These are phyloP conservation scores for Euphorbia peplus DNA, from an alignment of 345 rosid species.

Conservation along the genomic window DNA sequence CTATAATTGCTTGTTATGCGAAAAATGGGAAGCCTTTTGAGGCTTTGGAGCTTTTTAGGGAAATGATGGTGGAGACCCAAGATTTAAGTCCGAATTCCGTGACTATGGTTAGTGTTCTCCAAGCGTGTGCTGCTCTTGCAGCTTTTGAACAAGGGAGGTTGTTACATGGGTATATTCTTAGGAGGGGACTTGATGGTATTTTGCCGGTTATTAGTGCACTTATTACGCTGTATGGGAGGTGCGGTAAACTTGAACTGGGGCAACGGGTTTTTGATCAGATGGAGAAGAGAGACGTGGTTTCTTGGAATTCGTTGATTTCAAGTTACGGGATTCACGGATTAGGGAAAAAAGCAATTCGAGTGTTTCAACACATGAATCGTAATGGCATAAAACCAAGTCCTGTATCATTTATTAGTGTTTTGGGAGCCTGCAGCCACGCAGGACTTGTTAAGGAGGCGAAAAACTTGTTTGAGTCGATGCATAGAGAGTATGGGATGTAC, in stretches of 20 bases:
- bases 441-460: slow-evolving; percentile 31
- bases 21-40: slow-evolving; percentile 19
- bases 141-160: slow-evolving; percentile 42
- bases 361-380: slow-evolving; percentile 24
- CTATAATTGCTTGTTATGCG: slow-evolving; percentile 29
- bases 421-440: slow-evolving; percentile 34
- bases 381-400: slow-evolving; percentile 22
- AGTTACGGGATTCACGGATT: slow-evolving; percentile 31
- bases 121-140: slow-evolving; percentile 39
- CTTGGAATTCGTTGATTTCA: slow-evolving; percentile 32
- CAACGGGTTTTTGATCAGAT: slow-evolving; percentile 21
- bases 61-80: slow-evolving; percentile 21
- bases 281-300: slow-evolving; percentile 25
- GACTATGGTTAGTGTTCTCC: slow-evolving; percentile 38
- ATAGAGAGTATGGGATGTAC: slow-evolving; percentile 3
- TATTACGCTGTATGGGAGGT: slow-evolving; percentile 29
- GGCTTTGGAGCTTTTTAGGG: slow-evolving; percentile 30
- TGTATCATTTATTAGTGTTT: slow-evolving; percentile 21
- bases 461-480: slow-evolving; percentile 25
- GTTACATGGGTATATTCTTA: slow-evolving; percentile 37
- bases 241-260: slow-evolving; percentile 26
- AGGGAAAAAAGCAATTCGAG: slow-evolving; percentile 27
- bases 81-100: slow-evolving; percentile 30
- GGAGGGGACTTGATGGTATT: slow-evolving; percentile 25
- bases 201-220: slow-evolving; percentile 29